Conservation (phyloP, 116 monocot species). For the Posidonia oceanica region DNA sequence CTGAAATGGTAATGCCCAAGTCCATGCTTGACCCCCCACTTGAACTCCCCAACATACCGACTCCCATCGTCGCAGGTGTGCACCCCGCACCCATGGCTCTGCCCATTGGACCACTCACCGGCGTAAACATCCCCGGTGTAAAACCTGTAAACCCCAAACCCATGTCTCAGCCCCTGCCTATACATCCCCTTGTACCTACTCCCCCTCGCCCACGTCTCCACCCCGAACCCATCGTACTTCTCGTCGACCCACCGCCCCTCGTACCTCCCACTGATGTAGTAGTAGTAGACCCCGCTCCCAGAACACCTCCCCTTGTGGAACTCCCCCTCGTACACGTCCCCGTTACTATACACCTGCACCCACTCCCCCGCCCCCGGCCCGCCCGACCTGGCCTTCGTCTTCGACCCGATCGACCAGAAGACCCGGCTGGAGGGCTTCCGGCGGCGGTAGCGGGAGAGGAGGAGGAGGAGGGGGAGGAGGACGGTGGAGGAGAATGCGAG, state of each 20-base stretch:
- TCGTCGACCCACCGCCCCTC: slow-evolving; percentile 88
- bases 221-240: slow-evolving; percentile 79
- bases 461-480: slow-evolving; percentile 1
- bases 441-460: too few relatives aligned
- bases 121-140: slow-evolving; percentile 89
- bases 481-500: neutral
- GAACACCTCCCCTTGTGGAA: slow-evolving; percentile 56
- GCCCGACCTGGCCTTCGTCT: slow-evolving; percentile 2
- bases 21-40: slow-evolving; percentile 92
- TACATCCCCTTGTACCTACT: slow-evolving; percentile 68
- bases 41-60: slow-evolving; percentile 82
- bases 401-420: slow-evolving; percentile 48
- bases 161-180: slow-evolving; percentile 68
- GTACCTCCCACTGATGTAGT: slow-evolving; percentile 88
- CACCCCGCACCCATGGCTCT: slow-evolving; percentile 79
- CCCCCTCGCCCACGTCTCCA: slow-evolving; percentile 85
- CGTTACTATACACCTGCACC: slow-evolving; percentile 73
- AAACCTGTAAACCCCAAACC: slow-evolving; percentile 74
- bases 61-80: slow-evolving; percentile 92
- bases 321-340: slow-evolving; percentile 88
- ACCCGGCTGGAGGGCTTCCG: too few relatives aligned
- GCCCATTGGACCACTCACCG: slow-evolving; percentile 84
- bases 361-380: slow-evolving; percentile 28
- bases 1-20: slow-evolving; percentile 92
- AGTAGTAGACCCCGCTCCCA: slow-evolving; percentile 86